A percentile compares a stretch with the other conserved stretches of the same genome.
Conservation (phyloP, 2,329 filamentous ascomycete species). For the Orbilia blumenaviensis region DNA sequence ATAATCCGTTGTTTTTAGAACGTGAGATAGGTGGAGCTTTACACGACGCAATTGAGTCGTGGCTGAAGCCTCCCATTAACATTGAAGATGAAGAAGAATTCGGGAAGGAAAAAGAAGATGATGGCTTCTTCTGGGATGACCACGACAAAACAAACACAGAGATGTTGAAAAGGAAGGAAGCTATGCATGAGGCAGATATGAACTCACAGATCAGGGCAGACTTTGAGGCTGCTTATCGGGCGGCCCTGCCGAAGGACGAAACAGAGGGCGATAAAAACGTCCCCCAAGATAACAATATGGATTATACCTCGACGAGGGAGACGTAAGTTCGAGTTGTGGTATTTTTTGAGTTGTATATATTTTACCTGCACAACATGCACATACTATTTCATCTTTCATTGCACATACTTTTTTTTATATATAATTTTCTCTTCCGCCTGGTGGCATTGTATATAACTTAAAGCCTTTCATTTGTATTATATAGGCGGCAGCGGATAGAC, state of each 20-base stretch:
- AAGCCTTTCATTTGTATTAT: not conserved
- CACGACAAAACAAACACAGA: conserved; percentile 13
- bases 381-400: not conserved
- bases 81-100: not conserved
- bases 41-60: conserved; percentile 14
- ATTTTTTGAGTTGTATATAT: conserved; percentile 6
- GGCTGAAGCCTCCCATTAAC: conserved; percentile 8
- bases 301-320: not conserved
- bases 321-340: conserved; percentile 2
- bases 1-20: conserved; percentile 35
- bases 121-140: conserved; percentile 5
- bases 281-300: not conserved
- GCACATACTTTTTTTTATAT: not conserved
- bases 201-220: not conserved
- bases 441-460: not conserved
- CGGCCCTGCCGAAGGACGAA: not conserved
- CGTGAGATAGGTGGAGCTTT: conserved; percentile 33
- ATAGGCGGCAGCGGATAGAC: not conserved
- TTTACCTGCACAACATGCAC: not conserved
- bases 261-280: not conserved
- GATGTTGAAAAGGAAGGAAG: not conserved
- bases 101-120: not conserved
- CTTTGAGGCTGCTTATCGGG: not conserved
- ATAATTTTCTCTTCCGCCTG: not conserved
- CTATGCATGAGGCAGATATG: not conserved